These are phyloP conservation scores for Tilletia setariae DNA, from an alignment of 1,284 basidiomycete genomes.

Conservation along the genomic window DNA sequence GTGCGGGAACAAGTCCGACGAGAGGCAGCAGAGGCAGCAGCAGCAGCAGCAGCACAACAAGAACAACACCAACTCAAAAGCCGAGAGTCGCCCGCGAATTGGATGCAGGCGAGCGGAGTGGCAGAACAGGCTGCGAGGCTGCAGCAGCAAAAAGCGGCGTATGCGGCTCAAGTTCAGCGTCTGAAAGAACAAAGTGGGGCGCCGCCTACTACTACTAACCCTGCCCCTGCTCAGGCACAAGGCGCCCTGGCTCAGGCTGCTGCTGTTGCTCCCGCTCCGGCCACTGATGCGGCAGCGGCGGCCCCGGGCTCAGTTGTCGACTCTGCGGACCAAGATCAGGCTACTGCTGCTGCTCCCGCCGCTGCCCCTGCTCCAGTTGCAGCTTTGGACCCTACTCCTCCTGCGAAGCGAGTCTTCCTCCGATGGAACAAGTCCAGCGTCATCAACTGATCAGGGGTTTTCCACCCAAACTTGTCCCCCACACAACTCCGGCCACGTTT, in stretches of 20 bases:
- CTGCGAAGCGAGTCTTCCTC: slow-evolving; percentile 8
- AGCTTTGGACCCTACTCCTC: background rate
- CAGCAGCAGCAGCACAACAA: too few relatives aligned
- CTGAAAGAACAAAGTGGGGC: background rate
- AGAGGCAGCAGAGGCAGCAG: too few relatives aligned
- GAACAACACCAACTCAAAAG: background rate
- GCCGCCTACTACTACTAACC: background rate
- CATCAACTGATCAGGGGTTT: background rate
- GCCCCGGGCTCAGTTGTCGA: too few relatives aligned
- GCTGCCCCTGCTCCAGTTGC: too few relatives aligned
- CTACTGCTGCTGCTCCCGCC: too few relatives aligned
- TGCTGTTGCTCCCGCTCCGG: too few relatives aligned
- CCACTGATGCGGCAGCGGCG: too few relatives aligned
- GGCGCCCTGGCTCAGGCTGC: too few relatives aligned
- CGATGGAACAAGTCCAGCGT: background rate
- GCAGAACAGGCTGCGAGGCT: background rate
- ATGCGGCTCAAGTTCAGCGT: too few relatives aligned
- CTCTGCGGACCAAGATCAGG: too few relatives aligned
- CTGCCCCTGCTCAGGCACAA: too few relatives aligned
- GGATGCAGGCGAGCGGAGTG: background rate
- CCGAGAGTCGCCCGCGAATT: background rate
- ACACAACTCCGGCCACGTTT: background rate
- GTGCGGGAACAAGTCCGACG: background rate
- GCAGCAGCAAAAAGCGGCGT: background rate
- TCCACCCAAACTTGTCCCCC: background rate